Base-by-base conservation (phyloP, 2,329 filamentous ascomycete genomes). In the Tolypocladium tropicale region DNA sequence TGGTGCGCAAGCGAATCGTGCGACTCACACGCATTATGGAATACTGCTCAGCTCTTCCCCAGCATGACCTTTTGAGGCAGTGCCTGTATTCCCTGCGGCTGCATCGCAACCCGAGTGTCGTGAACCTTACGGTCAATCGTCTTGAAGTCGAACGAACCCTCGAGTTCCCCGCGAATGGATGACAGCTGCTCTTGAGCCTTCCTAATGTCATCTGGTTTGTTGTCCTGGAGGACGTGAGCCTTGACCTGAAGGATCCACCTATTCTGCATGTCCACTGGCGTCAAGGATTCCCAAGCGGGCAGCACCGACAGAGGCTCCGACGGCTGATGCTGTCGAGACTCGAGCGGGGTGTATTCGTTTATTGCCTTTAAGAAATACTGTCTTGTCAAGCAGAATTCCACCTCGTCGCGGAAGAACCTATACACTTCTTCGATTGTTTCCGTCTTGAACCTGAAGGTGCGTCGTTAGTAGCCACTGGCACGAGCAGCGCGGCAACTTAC, bases 241-340 rank as follows among this genome's bases (percentile, higher is more conserved):
- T 76, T 81, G 56, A 83, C 77, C 37, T 74, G 75, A 33, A 86
- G 70, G 53, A 82, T 74, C 82, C 82, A 85, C 37, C 74, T 70
- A 53, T 72, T 70, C 53, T 76, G 73, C 41, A 72, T 66, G 61
- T 82, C 80, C 18, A 81, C 69, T 0, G 75, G 76, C 2, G 74
- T 68, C 9, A 83, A 68, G 0, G 70, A 66, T 3, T 76, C 71
- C 69, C 76, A 81, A 0, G 77, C 59, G 0, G 80, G 78, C 0
- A 84, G 66, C 10, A 58, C 65, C 1, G 32, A 23, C 48, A 58
- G 39, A 16, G 66, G 69, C 4, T 50, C 52, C 3, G 60, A 53
- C 2, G 51, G 58, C 11, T 57, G 56, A 0, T 56, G 59, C 33
- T 53, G 60, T 33, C 58, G 54, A 33, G 59, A 32, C 46, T 70